Percentiles rank a stretch among this genome's conserved stretches.
phyloP scores from a whole-genome alignment of 306 rosid genomes.

The Cucurbita pepo region DNA sequence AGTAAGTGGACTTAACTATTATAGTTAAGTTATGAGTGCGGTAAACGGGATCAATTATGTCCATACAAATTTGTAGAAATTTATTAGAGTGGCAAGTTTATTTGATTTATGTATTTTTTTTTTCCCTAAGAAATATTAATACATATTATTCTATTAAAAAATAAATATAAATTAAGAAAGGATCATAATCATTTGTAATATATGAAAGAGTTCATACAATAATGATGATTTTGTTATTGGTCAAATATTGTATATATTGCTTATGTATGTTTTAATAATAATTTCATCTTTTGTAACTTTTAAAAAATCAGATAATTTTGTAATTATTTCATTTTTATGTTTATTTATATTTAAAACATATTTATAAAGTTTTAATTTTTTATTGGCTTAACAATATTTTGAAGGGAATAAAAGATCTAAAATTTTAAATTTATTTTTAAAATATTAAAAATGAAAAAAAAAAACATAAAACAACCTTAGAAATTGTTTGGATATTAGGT shows the following conservation, averaged over 20 bases:
- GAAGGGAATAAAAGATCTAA: background rate
- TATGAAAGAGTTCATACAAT: background rate
- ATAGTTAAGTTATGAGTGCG: no score
- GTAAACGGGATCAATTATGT: no score
- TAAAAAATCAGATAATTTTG: background rate
- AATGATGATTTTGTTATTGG: background rate
- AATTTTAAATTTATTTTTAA: no score
- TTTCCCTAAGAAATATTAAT: no score
- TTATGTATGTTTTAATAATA: background rate
- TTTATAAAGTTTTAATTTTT: background rate
- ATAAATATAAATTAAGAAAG: background rate
- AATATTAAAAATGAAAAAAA: no score
- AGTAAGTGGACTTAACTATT: no score
- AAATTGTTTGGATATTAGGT: no score
- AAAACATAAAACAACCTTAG: no score
- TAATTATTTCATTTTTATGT: background rate
- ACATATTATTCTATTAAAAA: background rate
- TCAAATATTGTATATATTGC: background rate
- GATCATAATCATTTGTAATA: background rate
- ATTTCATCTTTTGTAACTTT: background rate
- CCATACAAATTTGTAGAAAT: no score
- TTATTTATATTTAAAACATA: background rate
- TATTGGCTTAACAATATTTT: background rate
- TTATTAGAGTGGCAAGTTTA: no score
- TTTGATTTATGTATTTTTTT: no score